phyloP scores from a whole-genome alignment of 345 rosid species.

The Lumnitzera racemosa region DNA sequence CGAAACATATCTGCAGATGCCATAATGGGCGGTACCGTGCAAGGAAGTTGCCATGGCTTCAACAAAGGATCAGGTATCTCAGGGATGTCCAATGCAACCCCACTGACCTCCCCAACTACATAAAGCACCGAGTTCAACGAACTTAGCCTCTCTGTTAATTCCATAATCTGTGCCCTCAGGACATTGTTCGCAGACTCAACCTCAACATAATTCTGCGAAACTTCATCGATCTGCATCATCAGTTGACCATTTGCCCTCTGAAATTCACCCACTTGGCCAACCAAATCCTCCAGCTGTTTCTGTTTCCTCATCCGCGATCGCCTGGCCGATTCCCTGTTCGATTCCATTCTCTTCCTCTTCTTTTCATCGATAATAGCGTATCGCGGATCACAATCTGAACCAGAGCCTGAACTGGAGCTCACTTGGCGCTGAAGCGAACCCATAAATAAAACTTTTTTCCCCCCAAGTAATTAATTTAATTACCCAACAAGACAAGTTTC shows the following conservation, averaged over 20 bases:
- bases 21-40: constrained; percentile 34
- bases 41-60: constrained; percentile 62
- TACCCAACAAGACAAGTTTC: background rate
- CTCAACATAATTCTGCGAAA: constrained; percentile 28
- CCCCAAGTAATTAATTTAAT: background rate
- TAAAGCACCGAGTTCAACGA: constrained; percentile 33
- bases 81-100: constrained; percentile 50
- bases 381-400: constrained; percentile 33
- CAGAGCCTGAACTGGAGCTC: constrained; percentile 44
- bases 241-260: constrained; percentile 39
- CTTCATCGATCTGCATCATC: constrained; percentile 21
- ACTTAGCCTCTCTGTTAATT: constrained; percentile 56
- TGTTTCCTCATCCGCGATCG: constrained; percentile 79
- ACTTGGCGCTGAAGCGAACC: constrained; percentile 30
- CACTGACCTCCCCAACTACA: constrained; percentile 52
- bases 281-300: constrained; percentile 54
- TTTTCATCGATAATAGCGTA: constrained; percentile 45
- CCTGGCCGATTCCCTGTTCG: constrained; percentile 84
- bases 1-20: constrained; percentile 47
- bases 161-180: constrained; percentile 58
- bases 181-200: constrained; percentile 58
- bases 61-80: constrained; percentile 55
- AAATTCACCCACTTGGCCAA: constrained; percentile 37
- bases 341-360: constrained; percentile 84
- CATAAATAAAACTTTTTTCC: constrained; percentile 15